These are phyloP conservation scores for Chaetomium strumarium DNA, from an alignment of 2,329 filamentous ascomycete species.

Conservation along the genomic window DNA sequence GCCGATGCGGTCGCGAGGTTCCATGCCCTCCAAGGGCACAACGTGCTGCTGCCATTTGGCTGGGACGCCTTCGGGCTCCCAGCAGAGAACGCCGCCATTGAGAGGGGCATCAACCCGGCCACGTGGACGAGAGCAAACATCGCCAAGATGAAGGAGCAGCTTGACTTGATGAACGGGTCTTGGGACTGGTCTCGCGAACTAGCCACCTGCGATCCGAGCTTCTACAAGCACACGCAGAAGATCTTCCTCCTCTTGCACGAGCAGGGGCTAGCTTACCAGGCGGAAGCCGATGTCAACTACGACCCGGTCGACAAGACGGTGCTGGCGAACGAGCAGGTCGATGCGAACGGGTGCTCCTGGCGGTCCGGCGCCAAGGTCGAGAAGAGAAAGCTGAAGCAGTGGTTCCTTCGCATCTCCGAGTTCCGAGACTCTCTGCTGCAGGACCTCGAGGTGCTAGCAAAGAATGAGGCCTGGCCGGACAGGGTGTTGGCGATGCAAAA, in stretches of 20 bases:
- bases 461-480: conserved; percentile 69
- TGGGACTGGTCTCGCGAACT: conserved; percentile 83
- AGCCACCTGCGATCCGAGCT: conserved; percentile 74
- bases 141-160: conserved; percentile 74
- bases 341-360: conserved; percentile 79
- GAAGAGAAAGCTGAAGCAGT: conserved; percentile 73
- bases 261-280: conserved; percentile 73
- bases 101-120: conserved; percentile 70
- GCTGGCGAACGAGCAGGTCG: conserved; percentile 89
- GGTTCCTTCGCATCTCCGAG: conserved; percentile 81
- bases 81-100: conserved; percentile 85
- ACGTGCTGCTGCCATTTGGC: conserved; percentile 83
- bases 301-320: conserved; percentile 87
- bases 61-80: conserved; percentile 92
- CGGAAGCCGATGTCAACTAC: conserved; percentile 80
- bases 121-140: conserved; percentile 80
- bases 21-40: conserved; percentile 64
- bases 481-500: conserved; percentile 76
- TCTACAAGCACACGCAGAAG: conserved; percentile 85
- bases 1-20: conserved; percentile 79
- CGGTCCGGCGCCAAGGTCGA: conserved; percentile 80
- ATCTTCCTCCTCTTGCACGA: conserved; percentile 74
- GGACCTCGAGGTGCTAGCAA: conserved; percentile 61
- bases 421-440: conserved; percentile 68
- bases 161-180: conserved; percentile 69